phyloP scores from a whole-genome alignment of 2,329 filamentous ascomycete species.

The Clonostachys solani region DNA sequence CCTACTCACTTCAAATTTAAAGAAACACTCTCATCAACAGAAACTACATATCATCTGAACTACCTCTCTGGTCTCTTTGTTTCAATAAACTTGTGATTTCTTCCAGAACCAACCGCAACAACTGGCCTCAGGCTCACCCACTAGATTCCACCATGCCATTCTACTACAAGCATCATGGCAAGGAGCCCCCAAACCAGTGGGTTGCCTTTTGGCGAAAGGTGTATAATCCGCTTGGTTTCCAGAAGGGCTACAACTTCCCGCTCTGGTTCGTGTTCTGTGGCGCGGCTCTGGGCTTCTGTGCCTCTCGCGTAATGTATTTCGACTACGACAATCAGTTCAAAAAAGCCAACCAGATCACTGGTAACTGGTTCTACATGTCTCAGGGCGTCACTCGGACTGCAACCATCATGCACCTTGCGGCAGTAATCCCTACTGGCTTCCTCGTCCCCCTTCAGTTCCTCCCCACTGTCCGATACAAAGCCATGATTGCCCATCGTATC shows the following conservation, averaged over 20 bases:
- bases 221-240: constrained; percentile 49
- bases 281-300: constrained; percentile 33
- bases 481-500: constrained; percentile 50
- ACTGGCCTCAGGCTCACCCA: too few relatives aligned
- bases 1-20: too few relatives aligned
- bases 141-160: not conserved
- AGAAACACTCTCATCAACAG: too few relatives aligned
- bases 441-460: constrained; percentile 41
- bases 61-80: too few relatives aligned
- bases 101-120: too few relatives aligned
- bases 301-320: constrained; percentile 43
- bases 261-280: constrained; percentile 46
- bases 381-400: constrained; percentile 23
- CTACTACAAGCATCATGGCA: not conserved
- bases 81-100: too few relatives aligned
- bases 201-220: constrained; percentile 10
- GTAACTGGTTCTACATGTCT: constrained; percentile 32
- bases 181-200: not conserved
- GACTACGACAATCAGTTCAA: constrained; percentile 31
- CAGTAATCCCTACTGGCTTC: constrained; percentile 34
- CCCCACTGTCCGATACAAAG: constrained; percentile 36
- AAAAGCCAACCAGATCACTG: constrained; percentile 6
- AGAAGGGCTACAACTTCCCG: constrained; percentile 51
- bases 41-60: too few relatives aligned
- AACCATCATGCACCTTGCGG: constrained; percentile 36